Base-by-base conservation (phyloP, 2,329 filamentous ascomycete species). In the Exophiala oligosperma region DNA sequence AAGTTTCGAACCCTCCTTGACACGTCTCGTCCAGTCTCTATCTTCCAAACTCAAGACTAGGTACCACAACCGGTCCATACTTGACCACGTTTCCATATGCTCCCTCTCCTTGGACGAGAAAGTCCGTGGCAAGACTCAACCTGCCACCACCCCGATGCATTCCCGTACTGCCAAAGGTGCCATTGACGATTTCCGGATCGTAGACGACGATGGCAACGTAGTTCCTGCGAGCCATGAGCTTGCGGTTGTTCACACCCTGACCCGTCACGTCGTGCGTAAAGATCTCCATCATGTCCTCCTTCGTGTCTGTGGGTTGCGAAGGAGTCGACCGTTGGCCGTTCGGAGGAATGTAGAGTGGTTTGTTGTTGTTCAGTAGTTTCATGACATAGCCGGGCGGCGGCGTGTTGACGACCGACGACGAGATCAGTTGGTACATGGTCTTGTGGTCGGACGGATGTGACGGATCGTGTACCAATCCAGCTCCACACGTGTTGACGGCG, bases 271-370 rank as follows among this genome's bases (percentile, higher is more conserved):
- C 94, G 6, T 88, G 90, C 69, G 94, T 91, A 82, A 99, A 99
- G 66, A 99, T 95, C 78, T 99, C 94, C 90, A 99, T 96, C 94
- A 99, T 99, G 76, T 99, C 94, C 74, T 99, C 94, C 75, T 99
- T 97, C 48, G 94, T 99, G 72, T 99, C 94, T 1, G 87, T 88
- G 1, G 89, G 87, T 64, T 73, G 69, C 7, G 84, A 84, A 56
- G 91, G 86, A 1, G 82, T 81, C 59, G 79, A 83, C 63, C 84
- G 80, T 66, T 87, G 84, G n/a, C 93, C 93, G 73, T 99, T 99
- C 54, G 84, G 81, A 0, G 94, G 94, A 54, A 99, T 82, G 73
- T 97, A 99, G 28, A 97, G 85, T 38, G 90, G 85, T 74, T 93
- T 94, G 77, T 92, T 93, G 79, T 89, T 94, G 60, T 71, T 70